Base-by-base conservation (phyloP, 2,329 filamentous ascomycete genomes). In the Microsporum audouinii region DNA sequence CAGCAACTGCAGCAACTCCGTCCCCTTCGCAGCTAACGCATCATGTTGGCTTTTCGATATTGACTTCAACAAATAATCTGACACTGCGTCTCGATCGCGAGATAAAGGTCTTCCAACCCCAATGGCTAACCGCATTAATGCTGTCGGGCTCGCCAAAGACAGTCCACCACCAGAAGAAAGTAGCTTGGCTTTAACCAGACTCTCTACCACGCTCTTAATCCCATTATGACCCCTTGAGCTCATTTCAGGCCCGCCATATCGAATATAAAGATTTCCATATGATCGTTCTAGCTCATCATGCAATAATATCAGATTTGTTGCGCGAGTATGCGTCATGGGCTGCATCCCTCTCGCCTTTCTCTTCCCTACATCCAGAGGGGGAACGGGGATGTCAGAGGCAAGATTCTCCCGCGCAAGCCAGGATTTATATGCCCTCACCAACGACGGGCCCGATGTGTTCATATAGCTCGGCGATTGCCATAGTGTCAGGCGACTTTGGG, bases 241-340 rank as follows among this genome's bases (percentile, higher is more conserved):
- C 29, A 71, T 68, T 60, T 79, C 73, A 1, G 72, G 68, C 1
- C 80, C 78, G 71, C 87, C 89, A 29, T 79, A 78, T 61, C 82
- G 82, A 4, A 89, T 77, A 57, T 78, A 83, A 12, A 95, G 80
- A 39, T 80, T 79, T 0, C 91, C 91, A 1, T 91, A 70, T 2
- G 81, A 77, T 47, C 82, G 79, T 68, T 96, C 91, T 38, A 97
- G 75, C 71, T 97, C 92, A 71, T 97, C 92, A 72, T 97, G 91
- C 23, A 97, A 78, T 10, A 97, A 77, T 0, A 97, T 84, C 14
- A 99, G 73, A 2, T 78, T 75, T 2, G 79, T 66, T 12, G 60
- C 56, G 49, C 56, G 59, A n/a, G 39, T 41, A 17, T 45, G 33
- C 34, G 17, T 29, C 55, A 51, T 59, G 47, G 33, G 47, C 45